Evolutionary conservation across 768 basidiomycete species (phyloP), one percentile per base, ranked within the genome.

Genomic region (Trametes cinnabarina): DNA sequence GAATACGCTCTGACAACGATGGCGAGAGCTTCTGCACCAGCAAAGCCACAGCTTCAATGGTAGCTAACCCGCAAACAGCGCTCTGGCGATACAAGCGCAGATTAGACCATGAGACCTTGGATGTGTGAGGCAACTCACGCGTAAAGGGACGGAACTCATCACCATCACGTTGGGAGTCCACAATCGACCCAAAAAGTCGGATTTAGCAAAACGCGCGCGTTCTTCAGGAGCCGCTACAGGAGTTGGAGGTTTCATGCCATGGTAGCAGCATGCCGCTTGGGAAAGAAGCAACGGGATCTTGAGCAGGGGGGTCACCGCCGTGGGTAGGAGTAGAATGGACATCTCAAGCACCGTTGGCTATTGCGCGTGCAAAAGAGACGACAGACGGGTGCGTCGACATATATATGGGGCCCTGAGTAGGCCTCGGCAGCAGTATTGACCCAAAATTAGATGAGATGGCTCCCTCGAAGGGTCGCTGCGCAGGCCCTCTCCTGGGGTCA

Each of bases 131-230:
- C 6, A 10, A 50, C 56, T n/a, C 41, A 49, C 56, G 8, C 49
- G 42, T 11, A 57, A 41, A 35, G 26, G 10, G 25, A 35, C 25
- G 7, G 56, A 47, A 2, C 35, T 40, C 8, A 40, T 50, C 5
- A 50, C 54, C 54, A 55, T 55, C 4, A 55, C 54, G 3, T 47
- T 41, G 26, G 43, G 57, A 15, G 57, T 55, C 54, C 57, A 47
- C 12, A 58, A 3, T 4, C 34, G 12, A 4, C 42, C 50, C 42
- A 58, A 14, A 8, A 46, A 46, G 34, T 58, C 57, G 12, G 40
- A 26, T 17, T 46, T 50, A 10, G 42, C 50, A 28, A 49, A 56
- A n/a, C 35, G 22, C 22, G 34, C 49, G 28, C 43, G 57, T 26
- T 58, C 57, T 11, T 58, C 26, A 12, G 49, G 43, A 11, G 41